These are phyloP conservation scores for Colletotrichum phormii DNA, from an alignment of 2,329 filamentous ascomycete species.

Conservation along the genomic window DNA sequence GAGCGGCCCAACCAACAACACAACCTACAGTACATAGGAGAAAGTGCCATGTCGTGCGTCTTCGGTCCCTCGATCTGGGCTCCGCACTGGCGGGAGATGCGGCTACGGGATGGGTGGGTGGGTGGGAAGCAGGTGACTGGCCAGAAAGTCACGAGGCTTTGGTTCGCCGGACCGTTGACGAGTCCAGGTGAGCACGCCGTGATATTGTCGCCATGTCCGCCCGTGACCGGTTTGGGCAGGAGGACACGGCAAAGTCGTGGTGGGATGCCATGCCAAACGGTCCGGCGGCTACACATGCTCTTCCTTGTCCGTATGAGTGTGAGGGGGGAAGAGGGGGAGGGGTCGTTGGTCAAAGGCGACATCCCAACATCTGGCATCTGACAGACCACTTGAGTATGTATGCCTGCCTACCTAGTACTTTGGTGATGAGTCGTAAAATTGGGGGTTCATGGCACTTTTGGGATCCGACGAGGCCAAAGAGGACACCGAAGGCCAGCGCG, in stretches of 20 bases:
- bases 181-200: conserved; percentile 24
- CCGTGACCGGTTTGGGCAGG: conserved; percentile 16
- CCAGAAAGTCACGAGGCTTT: conserved; percentile 23
- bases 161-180: conserved; percentile 19
- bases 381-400: not conserved
- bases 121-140: conserved; percentile 17
- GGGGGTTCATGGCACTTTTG: not conserved
- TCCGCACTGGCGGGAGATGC: conserved; percentile 18
- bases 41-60: not conserved
- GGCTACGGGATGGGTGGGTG: conserved; percentile 6
- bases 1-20: not conserved
- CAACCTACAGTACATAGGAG: not conserved
- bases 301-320: not conserved
- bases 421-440: not conserved
- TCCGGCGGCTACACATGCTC: not conserved
- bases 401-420: not conserved
- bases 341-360: not conserved
- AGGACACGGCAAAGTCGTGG: conserved; percentile 2
- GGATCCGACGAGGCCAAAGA: not conserved
- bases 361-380: not conserved
- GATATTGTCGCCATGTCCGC: conserved; percentile 23
- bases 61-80: conserved; percentile 20
- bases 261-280: not conserved
- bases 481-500: not conserved
- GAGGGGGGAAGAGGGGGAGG: too few relatives aligned